phyloP scores from a whole-genome alignment of 139 green algal species.

The Tetradesmus obliquus region DNA sequence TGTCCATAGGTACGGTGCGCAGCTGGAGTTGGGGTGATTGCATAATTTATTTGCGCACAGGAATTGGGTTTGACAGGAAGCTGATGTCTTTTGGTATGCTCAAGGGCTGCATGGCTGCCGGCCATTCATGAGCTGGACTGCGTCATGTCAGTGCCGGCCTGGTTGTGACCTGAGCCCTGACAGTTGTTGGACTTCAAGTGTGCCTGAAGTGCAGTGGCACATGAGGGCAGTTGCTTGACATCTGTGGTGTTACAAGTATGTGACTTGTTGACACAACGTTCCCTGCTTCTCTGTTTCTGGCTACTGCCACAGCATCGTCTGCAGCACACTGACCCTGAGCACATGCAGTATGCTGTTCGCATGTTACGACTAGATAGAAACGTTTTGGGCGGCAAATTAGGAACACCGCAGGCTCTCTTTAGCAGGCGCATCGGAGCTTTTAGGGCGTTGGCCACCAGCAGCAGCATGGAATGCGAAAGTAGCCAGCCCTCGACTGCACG shows the following conservation, averaged over 20 bases:
- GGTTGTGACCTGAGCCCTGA: background rate
- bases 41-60: too few relatives aligned
- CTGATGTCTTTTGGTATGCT: too few relatives aligned
- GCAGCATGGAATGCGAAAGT: background rate
- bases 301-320: background rate
- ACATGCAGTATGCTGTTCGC: constrained; percentile 29
- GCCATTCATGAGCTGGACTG: background rate
- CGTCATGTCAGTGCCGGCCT: background rate
- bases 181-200: background rate
- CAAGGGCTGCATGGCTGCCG: too few relatives aligned
- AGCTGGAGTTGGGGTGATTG: too few relatives aligned
- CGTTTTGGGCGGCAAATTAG: background rate
- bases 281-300: background rate
- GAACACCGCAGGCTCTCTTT: background rate
- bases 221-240: background rate
- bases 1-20: too few relatives aligned
- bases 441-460: background rate
- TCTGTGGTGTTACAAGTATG: background rate
- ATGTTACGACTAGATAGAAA: constrained; percentile 7
- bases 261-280: too few relatives aligned
- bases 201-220: too few relatives aligned
- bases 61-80: too few relatives aligned
- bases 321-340: background rate
- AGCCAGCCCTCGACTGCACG: constrained; percentile 24
- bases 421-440: background rate